Percentiles rank a stretch among this genome's conserved stretches.
Evolutionary conservation across 2,329 filamentous ascomycete species (phyloP).

Genomic region (Hypoxylon rubiginosum): DNA sequence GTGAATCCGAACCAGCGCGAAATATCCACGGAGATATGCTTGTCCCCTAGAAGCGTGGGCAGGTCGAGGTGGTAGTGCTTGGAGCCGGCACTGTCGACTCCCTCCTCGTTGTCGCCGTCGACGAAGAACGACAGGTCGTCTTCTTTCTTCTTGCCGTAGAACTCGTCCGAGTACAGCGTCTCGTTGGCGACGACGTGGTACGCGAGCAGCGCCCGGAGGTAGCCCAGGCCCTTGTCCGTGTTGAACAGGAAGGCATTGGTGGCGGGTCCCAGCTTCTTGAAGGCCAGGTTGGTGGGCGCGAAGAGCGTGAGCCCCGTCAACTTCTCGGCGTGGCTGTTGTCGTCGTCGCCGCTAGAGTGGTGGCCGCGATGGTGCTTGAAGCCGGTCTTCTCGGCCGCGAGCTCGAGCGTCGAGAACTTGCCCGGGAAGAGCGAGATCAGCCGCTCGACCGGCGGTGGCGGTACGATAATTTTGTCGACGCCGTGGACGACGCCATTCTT

Average conservation of each 20-base stretch:
- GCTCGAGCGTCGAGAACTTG: slow-evolving; percentile 82
- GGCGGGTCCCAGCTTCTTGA: slow-evolving; percentile 76
- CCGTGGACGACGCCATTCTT: slow-evolving; percentile 87
- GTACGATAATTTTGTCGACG: slow-evolving; percentile 80
- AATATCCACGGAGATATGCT: slow-evolving; percentile 79
- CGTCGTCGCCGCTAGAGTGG: slow-evolving; percentile 33
- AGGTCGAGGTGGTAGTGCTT: slow-evolving; percentile 77
- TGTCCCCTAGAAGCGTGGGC: slow-evolving; percentile 76
- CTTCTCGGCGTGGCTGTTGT: slow-evolving; percentile 65
- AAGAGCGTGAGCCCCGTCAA: slow-evolving; percentile 81
- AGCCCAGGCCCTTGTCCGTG: slow-evolving; percentile 78
- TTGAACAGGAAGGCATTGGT: slow-evolving; percentile 89
- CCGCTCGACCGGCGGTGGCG: slow-evolving; percentile 73
- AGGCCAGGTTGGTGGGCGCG: slow-evolving; percentile 85
- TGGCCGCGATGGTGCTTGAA: slow-evolving; percentile 59
- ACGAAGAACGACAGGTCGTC: slow-evolving; percentile 44
- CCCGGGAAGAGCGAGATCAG: slow-evolving; percentile 74
- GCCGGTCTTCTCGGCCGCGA: slow-evolving; percentile 81
- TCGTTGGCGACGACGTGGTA: slow-evolving; percentile 54
- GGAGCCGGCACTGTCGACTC: slow-evolving; percentile 54
- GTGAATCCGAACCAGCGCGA: slow-evolving; percentile 76
- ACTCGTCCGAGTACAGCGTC: slow-evolving; percentile 80
- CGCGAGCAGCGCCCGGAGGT: slow-evolving; percentile 75
- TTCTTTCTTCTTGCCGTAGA: slow-evolving; percentile 66
- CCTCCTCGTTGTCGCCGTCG: too few species aligned